A percentile compares a stretch with the other conserved stretches of the same genome.
These are phyloP conservation scores for Nemania diffusa DNA, from an alignment of 2,329 filamentous ascomycete genomes.

Conservation along the genomic window DNA sequence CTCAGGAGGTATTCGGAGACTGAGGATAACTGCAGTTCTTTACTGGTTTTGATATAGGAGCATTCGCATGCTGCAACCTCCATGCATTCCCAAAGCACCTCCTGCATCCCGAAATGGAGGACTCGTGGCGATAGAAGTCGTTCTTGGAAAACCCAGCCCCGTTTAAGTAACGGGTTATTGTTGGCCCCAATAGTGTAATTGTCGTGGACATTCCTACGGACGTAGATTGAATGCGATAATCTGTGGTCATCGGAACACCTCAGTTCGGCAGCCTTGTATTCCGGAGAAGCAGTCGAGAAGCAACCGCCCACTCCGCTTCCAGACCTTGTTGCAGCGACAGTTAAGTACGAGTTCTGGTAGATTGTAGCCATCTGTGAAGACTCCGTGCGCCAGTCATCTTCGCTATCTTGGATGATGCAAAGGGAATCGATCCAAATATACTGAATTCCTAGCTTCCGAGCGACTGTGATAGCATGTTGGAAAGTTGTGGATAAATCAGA, in stretches of 20 bases:
- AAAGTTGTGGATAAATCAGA: background rate
- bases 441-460: conserved; percentile 14
- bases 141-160: conserved; percentile 18
- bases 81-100: conserved; percentile 9
- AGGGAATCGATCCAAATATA: conserved; percentile 28
- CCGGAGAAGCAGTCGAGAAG: background rate
- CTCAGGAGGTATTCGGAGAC: background rate
- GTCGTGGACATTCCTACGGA: background rate
- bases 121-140: conserved; percentile 7
- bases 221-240: background rate
- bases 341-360: conserved; percentile 22
- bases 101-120: background rate
- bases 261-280: background rate
- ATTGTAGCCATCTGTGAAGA: conserved; percentile 26
- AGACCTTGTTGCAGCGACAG: conserved; percentile 8
- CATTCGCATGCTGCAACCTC: background rate
- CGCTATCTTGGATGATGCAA: conserved; percentile 26
- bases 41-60: background rate
- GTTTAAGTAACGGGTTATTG: background rate
- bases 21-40: background rate
- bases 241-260: background rate
- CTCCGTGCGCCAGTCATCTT: conserved; percentile 26
- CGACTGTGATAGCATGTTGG: conserved; percentile 13
- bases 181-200: background rate
- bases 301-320: background rate